phyloP scores from a whole-genome alignment of 73 alveolate species.

The Tetrahymena elliotti region DNA sequence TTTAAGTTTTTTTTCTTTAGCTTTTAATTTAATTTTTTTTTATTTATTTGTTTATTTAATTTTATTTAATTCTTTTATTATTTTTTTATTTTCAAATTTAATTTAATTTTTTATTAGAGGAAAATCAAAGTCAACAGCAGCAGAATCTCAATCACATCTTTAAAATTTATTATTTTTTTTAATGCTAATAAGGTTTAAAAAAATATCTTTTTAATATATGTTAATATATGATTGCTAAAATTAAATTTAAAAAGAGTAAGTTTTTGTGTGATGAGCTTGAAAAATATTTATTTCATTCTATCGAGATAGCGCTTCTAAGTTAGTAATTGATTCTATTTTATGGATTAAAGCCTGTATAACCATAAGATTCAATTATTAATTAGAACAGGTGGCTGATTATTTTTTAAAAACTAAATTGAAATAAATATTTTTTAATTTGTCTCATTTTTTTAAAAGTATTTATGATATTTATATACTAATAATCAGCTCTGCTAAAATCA shows the following conservation, averaged over 20 bases:
- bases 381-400: background rate
- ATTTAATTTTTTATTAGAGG: background rate
- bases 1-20: background rate
- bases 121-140: background rate
- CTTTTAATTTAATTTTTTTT: background rate
- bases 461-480: background rate
- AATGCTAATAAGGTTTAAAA: no score
- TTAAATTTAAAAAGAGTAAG: background rate
- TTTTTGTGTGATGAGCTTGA: background rate
- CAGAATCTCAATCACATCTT: constrained; percentile 1
- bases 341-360: constrained; percentile 1
- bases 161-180: background rate
- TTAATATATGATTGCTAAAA: background rate
- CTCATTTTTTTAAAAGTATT: background rate
- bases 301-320: background rate
- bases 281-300: background rate
- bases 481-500: background rate
- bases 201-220: background rate
- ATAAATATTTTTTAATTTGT: background rate
- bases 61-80: background rate
- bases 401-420: background rate
- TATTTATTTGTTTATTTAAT: background rate
- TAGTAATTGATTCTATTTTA: background rate
- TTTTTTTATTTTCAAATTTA: background rate
- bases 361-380: background rate